phyloP scores from a whole-genome alignment of 2,329 filamentous ascomycete species.

The Neoascochyta sp. region DNA sequence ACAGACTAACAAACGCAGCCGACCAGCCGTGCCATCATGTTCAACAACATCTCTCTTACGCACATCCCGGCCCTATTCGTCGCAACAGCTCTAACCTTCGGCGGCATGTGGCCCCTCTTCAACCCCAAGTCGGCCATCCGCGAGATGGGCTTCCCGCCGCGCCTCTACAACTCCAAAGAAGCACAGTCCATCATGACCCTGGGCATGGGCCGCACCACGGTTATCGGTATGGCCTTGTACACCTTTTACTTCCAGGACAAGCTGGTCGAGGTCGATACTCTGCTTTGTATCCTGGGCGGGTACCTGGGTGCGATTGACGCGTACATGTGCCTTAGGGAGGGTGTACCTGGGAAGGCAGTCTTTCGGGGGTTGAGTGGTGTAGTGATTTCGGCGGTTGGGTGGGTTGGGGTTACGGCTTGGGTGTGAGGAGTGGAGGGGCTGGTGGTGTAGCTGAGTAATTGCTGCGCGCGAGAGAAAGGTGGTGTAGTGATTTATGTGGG shows the following conservation, averaged over 20 bases:
- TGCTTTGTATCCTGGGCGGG: slow-evolving; percentile 3
- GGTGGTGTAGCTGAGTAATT: no score
- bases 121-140: slow-evolving; percentile 31
- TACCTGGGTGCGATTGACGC: slow-evolving; percentile 14
- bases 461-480: no score
- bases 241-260: slow-evolving; percentile 20
- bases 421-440: no score
- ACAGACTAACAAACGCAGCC: no score
- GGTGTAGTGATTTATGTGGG: no score
- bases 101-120: slow-evolving; percentile 35
- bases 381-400: slow-evolving; percentile 19
- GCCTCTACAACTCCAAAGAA: slow-evolving; percentile 26
- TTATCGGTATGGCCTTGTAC: slow-evolving; percentile 7
- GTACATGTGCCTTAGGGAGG: slow-evolving; percentile 20
- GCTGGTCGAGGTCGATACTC: slow-evolving; percentile 18
- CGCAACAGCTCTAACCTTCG: slow-evolving; percentile 31
- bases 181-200: slow-evolving; percentile 31
- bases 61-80: slow-evolving; percentile 28
- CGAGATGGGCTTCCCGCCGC: slow-evolving; percentile 34
- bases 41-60: slow-evolving; percentile 20
- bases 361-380: slow-evolving; percentile 13
- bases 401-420: slow-evolving; percentile 14
- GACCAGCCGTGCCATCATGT: no score
- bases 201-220: slow-evolving; percentile 10
- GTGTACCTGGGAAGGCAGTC: slow-evolving; percentile 15